Base-by-base conservation (phyloP, 225 moss, liverwort and hornwort species). In the Pseudisothecium myosuroides region DNA sequence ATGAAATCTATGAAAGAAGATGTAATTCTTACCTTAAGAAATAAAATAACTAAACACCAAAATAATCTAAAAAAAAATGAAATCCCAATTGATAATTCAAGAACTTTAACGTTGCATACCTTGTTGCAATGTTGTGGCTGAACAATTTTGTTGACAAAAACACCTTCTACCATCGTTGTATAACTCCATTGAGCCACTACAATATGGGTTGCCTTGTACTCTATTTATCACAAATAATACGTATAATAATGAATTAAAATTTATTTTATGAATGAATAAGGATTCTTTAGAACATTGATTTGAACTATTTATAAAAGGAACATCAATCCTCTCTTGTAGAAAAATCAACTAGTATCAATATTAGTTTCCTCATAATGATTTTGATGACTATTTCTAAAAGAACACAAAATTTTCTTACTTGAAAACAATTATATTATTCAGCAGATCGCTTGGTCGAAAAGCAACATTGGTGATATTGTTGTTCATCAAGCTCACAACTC, bases 141-240 rank as follows among this genome's bases (percentile, higher is more conserved):
- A 37, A 83, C 90, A 90, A 64, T 64, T 69, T 55, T 90, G 88
- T 17, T 45, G 84, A 72, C 88, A 90, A 24, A 81, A 90, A 49
- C 84, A 84, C 80, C 88, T 85, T 21, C 10, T 62, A 31, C 79
- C 71, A 45, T 31, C 49, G 21, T 88, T 49, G 1, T 74, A 72
- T 12, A 23, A 18, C 26, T 90, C 64, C n/a, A 9, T 32, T 32
- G 24, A 20, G 5, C 6, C 12, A 3, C 10, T 23, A 59, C 84
- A 90, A 31, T 90, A 90, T 56, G 90, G 85, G 24, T 90, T 90
- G 71, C 88, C 88, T 80, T 88, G 80, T 18, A 90, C 6, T 39
- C 90, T 88, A 16, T 55, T 69, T 7, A 39, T 64, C 47, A 69
- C 10, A 3, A 66, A 11, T 26, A 39, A n/a, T n/a, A n/a, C n/a